Evolutionary conservation across 2,329 filamentous ascomycete species (phyloP), one percentile per base, ranked within the genome.

Genomic region (Byssothecium circinans): DNA sequence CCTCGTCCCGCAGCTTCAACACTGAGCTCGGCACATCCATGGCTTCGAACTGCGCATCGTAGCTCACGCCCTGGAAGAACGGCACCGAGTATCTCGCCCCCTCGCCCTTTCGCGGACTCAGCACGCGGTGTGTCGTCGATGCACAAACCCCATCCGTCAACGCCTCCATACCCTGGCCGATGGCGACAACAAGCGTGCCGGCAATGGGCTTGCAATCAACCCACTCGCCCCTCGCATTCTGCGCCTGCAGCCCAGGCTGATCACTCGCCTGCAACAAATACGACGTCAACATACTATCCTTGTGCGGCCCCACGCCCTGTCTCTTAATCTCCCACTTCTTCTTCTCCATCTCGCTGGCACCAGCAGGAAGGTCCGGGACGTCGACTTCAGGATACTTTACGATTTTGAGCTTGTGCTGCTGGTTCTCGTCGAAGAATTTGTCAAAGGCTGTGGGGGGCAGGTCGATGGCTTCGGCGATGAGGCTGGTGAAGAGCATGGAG

Each of bases 391-490:
- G 90, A 65, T 94, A 95, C 74, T 88, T 89, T 50, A 95, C 86
- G 50, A 95, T 86, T 75, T 95, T 95, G 61, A 95, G 79, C 76
- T 95, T 95, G 75, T 95, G 89, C 74, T 94, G 89, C 75, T 76
- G 78, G 34, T 79, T 71, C 1, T 60, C 59, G 66, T 91, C 88
- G 71, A 92, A 92, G 76, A 91, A 95, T 60, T 81, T 83, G 64
- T 83, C 75, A 69, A 95, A 95, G 0, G 90, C 88, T 41, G 79
- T 72, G 0, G 78, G 53, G 0, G 86, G 82, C 5, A 95, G 77
- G 8, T 82, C 81, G 53, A 95, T 86, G n/a, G 88, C 87, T 74
- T 95, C 89, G 52, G 90, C 89, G 58, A 95, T 88, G 23, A 95
- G 80, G 10, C 81, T 82, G 1, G 88, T 92, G 73, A 95, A 95